Evolutionary conservation across 805 yeast genomes (phyloP).

Genomic region (Candida quercuum): DNA sequence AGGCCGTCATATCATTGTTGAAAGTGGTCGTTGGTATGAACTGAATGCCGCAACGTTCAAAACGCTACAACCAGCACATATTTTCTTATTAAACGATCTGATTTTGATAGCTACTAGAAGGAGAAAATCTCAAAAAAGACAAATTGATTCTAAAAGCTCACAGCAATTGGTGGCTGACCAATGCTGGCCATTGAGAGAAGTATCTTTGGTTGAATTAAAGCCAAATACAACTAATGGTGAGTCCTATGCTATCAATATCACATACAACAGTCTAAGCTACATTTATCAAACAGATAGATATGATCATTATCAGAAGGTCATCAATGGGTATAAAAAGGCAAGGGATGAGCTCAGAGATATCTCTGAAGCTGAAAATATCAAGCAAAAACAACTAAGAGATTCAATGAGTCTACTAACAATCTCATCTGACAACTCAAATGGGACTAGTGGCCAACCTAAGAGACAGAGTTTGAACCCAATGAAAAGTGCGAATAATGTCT

Average conservation of each 20-base stretch:
- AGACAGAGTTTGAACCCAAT: constrained; percentile 21
- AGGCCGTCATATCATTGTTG: constrained; percentile 75
- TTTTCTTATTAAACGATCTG: constrained; percentile 74
- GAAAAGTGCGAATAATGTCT: constrained; percentile 29
- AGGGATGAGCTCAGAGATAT: constrained; percentile 55
- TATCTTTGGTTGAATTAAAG: constrained; percentile 27
- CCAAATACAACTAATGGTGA: constrained; percentile 11
- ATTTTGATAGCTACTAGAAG: constrained; percentile 68
- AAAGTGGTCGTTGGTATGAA: constrained; percentile 83
- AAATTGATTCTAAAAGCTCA: constrained; percentile 26
- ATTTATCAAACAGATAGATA: constrained; percentile 56
- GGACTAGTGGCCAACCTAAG: constrained; percentile 25
- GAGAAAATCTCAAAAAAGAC: constrained; percentile 23
- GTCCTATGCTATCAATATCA: constrained; percentile 39
- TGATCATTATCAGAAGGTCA: constrained; percentile 51
- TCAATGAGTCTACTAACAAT: constrained; percentile 38
- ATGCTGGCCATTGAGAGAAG: constrained; percentile 72
- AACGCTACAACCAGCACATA: constrained; percentile 67
- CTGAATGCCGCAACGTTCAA: constrained; percentile 82
- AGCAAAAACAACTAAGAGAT: constrained; percentile 37
- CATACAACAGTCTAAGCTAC: constrained; percentile 42
- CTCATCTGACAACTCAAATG: constrained; percentile 11
- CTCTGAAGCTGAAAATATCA: constrained; percentile 42
- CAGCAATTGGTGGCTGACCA: constrained; percentile 58
- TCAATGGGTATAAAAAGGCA: constrained; percentile 54